Evolutionary conservation across 1,284 basidiomycete species (phyloP).

Genomic region (Takashimella tepidaria): DNA sequence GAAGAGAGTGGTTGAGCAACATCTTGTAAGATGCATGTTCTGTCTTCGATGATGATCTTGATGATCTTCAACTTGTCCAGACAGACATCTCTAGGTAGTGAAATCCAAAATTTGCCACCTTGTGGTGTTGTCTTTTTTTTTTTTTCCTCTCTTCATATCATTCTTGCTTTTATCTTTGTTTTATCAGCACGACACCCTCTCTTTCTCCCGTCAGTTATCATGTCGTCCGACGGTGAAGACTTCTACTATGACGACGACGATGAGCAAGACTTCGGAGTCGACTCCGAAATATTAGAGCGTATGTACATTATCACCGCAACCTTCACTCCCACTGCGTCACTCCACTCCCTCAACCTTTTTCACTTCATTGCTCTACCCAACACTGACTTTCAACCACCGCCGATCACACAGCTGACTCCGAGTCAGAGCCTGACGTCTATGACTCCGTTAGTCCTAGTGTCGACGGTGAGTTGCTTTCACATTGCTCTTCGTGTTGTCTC

Average conservation of each 20-base stretch:
- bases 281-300: neutral
- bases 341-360: neutral
- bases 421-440: slow-evolving; percentile 38
- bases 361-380: neutral
- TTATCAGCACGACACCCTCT: too few species aligned
- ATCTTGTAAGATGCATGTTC: too few species aligned
- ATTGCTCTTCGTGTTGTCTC: neutral
- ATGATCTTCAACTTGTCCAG: too few species aligned
- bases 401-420: slow-evolving; percentile 23
- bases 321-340: neutral
- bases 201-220: slow-evolving; percentile 9
- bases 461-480: slow-evolving; percentile 31
- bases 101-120: too few species aligned
- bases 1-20: too few species aligned
- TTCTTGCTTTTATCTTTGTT: neutral
- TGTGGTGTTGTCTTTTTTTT: too few species aligned
- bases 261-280: slow-evolving; percentile 14
- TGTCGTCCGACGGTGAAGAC: slow-evolving; percentile 46
- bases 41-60: too few species aligned
- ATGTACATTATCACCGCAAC: too few species aligned
- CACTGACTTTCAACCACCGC: neutral
- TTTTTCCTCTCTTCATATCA: too few species aligned
- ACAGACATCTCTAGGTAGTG: too few species aligned
- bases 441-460: slow-evolving; percentile 42
- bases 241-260: slow-evolving; percentile 34